Conservation (phyloP, 1,139 yeast species). For the Hansenula sp. region DNA sequence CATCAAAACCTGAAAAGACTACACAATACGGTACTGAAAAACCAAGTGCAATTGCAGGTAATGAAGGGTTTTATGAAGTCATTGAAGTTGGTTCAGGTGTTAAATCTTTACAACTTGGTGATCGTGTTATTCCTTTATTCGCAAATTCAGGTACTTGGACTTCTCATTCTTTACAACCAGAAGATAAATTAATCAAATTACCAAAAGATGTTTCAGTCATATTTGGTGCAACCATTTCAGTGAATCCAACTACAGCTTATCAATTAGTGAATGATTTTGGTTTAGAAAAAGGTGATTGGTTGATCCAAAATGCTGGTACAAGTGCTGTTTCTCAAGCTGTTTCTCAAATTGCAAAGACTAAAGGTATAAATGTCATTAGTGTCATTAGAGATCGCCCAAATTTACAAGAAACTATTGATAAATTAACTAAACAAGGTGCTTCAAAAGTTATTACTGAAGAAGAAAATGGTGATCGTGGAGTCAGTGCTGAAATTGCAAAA, state of each 20-base stretch:
- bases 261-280: slow-evolving; percentile 77
- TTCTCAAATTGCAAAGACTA: slow-evolving; percentile 72
- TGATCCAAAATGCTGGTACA: slow-evolving; percentile 94
- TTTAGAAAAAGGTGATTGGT: slow-evolving; percentile 77
- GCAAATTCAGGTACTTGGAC: slow-evolving; percentile 96
- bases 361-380: slow-evolving; percentile 79
- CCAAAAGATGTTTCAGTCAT: slow-evolving; percentile 41
- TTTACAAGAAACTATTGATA: slow-evolving; percentile 44
- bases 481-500: slow-evolving; percentile 53
- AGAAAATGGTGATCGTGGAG: slow-evolving; percentile 65
- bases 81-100: slow-evolving; percentile 58
- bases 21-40: slow-evolving; percentile 47
- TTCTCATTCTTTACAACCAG: slow-evolving; percentile 61
- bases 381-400: slow-evolving; percentile 85
- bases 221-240: slow-evolving; percentile 86
- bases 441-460: slow-evolving; percentile 88
- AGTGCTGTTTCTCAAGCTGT: slow-evolving; percentile 96
- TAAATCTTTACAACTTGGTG: slow-evolving; percentile 55
- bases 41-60: slow-evolving; percentile 81
- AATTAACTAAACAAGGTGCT: slow-evolving; percentile 73
- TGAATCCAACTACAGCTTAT: slow-evolving; percentile 90
- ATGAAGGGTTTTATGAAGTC: slow-evolving; percentile 90
- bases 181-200: slow-evolving; percentile 48
- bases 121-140: slow-evolving; percentile 85
- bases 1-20: slow-evolving; percentile 68